These are phyloP conservation scores for Agaricus sinodeliciosus DNA, from an alignment of 768 basidiomycete species.

Conservation along the genomic window DNA sequence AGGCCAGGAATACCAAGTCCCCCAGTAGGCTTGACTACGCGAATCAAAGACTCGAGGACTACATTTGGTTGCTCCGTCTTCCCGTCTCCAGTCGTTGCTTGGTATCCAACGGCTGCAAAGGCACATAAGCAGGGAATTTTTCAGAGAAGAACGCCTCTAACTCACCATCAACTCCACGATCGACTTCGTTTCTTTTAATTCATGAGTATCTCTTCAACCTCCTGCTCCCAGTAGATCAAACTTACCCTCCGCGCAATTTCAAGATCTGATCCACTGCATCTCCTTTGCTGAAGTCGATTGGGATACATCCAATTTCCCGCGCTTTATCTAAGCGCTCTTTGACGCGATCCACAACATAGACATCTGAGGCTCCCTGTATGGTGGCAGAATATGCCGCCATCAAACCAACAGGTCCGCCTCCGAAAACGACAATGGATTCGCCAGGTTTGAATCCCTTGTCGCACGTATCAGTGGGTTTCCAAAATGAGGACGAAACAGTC, in stretches of 20 bases:
- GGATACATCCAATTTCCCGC: conserved; percentile 43
- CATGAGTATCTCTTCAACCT: background rate
- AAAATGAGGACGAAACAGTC: background rate
- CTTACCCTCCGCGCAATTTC: conserved; percentile 36
- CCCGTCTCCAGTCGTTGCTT: conserved; percentile 45
- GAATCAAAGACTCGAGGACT: conserved; percentile 43
- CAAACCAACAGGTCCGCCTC: conserved; percentile 47
- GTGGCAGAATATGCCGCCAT: conserved; percentile 54
- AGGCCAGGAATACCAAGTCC: conserved; percentile 53
- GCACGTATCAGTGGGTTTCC: background rate
- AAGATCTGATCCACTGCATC: conserved; percentile 45
- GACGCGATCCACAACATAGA: conserved; percentile 52
- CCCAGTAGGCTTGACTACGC: conserved; percentile 47
- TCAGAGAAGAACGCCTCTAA: background rate
- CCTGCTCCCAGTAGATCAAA: background rate
- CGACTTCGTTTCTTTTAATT: conserved; percentile 33
- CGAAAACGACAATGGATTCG: conserved; percentile 47
- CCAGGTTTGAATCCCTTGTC: conserved; percentile 38
- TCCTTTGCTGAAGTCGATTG: conserved; percentile 40
- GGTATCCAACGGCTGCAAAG: conserved; percentile 42
- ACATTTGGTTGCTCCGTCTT: conserved; percentile 52
- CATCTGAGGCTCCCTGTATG: conserved; percentile 43
- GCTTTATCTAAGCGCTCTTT: conserved; percentile 47
- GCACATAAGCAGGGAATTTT: background rate
- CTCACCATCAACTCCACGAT: conserved; percentile 43